Percentiles rank a stretch among this genome's conserved stretches.
Conservation (phyloP, 108 stramenopile genomes). For the Nitzschia sp. region DNA sequence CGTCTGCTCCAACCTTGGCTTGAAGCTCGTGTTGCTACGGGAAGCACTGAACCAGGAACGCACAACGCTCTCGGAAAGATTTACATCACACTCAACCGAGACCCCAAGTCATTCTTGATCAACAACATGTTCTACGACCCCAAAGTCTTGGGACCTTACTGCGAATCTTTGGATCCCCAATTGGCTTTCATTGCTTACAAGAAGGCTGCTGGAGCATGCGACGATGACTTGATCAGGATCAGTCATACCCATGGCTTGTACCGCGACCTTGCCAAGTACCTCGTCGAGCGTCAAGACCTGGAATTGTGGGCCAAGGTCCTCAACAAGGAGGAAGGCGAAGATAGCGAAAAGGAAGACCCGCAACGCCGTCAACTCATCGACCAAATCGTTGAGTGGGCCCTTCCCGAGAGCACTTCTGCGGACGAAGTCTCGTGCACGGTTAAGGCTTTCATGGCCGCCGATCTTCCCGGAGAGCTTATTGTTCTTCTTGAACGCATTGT, state of each 20-base stretch:
- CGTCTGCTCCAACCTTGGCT: slow-evolving; percentile 98
- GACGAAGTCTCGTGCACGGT: slow-evolving; percentile 99
- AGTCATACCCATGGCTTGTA: slow-evolving; percentile 96
- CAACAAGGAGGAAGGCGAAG: slow-evolving; percentile 75
- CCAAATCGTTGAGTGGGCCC: slow-evolving; percentile 99
- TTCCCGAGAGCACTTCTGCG: slow-evolving; percentile 97
- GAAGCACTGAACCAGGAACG: slow-evolving; percentile 98
- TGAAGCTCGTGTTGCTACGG: slow-evolving; percentile 98
- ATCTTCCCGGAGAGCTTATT: slow-evolving; percentile 98
- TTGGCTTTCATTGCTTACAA: slow-evolving; percentile 99
- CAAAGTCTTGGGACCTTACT: slow-evolving; percentile 97
- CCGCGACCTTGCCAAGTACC: slow-evolving; percentile 98
- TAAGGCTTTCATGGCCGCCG: slow-evolving; percentile 99
- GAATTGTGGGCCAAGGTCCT: slow-evolving; percentile 98
- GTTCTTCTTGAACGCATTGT: slow-evolving; percentile 99
- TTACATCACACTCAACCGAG: slow-evolving; percentile 99
- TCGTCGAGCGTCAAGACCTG: slow-evolving; percentile 97
- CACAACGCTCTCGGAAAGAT: slow-evolving; percentile 99
- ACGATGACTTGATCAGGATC: slow-evolving; percentile 97
- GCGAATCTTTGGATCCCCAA: slow-evolving; percentile 99
- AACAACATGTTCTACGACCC: slow-evolving; percentile 99
- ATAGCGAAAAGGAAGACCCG: slow-evolving; percentile 60
- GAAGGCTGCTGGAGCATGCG: slow-evolving; percentile 97
- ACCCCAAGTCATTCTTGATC: slow-evolving; percentile 95
- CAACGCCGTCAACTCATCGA: slow-evolving; percentile 96